A percentile compares a stretch with the other conserved stretches of the same genome.
phyloP scores from a whole-genome alignment of 495 filamentous ascomycete species.

The Trichoderma virens region DNA sequence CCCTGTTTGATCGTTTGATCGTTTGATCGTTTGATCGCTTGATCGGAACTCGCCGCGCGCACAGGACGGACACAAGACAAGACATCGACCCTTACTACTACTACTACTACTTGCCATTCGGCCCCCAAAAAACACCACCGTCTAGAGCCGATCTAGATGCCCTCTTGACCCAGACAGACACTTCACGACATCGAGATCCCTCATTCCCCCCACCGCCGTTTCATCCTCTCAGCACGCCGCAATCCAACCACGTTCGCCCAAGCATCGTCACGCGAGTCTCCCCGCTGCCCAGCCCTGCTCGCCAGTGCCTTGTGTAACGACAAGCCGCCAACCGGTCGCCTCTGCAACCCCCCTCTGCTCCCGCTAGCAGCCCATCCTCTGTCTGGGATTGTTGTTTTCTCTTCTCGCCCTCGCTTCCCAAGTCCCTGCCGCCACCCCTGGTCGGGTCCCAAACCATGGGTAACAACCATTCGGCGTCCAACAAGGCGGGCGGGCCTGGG shows the following conservation, averaged over 20 bases:
- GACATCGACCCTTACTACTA: too few species aligned
- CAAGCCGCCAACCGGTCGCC: slow-evolving; percentile 6
- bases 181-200: not conserved
- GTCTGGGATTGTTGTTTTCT: not conserved
- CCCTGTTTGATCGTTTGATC: too few species aligned
- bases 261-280: slow-evolving; percentile 6
- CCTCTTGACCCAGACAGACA: not conserved
- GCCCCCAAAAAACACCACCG: too few species aligned
- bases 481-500: slow-evolving; percentile 24
- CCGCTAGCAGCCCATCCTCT: slow-evolving; percentile 8
- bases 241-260: not conserved
- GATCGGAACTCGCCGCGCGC: too few species aligned
- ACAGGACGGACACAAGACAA: too few species aligned
- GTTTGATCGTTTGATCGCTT: too few species aligned
- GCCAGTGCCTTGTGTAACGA: slow-evolving; percentile 4
- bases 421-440: slow-evolving; percentile 13
- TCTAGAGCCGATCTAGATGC: too few species aligned
- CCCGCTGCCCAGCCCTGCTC: not conserved
- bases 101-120: too few species aligned
- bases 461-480: slow-evolving; percentile 32
- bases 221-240: slow-evolving; percentile 2
- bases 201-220: not conserved
- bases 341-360: slow-evolving; percentile 3
- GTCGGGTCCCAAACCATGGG: slow-evolving; percentile 28
- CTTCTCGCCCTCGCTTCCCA: slow-evolving; percentile 10